phyloP scores from a whole-genome alignment of 768 basidiomycete genomes.

The Chiua virens region DNA sequence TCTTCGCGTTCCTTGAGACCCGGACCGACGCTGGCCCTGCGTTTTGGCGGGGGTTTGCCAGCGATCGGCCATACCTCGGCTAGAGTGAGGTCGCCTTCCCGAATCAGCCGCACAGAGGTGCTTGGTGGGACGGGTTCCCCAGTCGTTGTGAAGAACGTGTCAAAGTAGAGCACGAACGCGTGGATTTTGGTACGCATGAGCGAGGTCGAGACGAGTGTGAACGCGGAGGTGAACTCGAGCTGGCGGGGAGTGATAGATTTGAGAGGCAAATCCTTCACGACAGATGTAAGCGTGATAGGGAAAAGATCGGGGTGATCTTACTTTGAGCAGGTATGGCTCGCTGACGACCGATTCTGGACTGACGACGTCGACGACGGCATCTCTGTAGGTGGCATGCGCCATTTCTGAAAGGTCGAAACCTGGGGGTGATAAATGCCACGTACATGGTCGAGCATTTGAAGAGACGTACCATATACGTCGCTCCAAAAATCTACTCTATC shows the following conservation, averaged over 20 bases:
- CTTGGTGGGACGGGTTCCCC: constrained; percentile 53
- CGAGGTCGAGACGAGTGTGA: constrained; percentile 65
- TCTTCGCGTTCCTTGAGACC: constrained; percentile 41
- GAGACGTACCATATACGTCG: constrained; percentile 77
- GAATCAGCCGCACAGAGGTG: constrained; percentile 53
- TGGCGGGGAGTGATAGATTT: constrained; percentile 61
- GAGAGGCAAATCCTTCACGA: constrained; percentile 86
- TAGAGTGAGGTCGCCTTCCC: constrained; percentile 58
- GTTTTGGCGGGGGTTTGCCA: constrained; percentile 57
- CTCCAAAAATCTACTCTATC: constrained; percentile 90
- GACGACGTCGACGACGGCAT: constrained; percentile 84
- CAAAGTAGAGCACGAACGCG: constrained; percentile 90
- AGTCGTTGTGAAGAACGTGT: constrained; percentile 81
- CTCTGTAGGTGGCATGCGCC: constrained; percentile 70
- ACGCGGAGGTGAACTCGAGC: constrained; percentile 78
- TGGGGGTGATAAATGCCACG: constrained; percentile 25
- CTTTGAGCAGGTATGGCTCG: constrained; percentile 66
- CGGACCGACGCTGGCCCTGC: constrained; percentile 57
- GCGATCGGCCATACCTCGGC: constrained; percentile 83
- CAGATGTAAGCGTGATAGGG: no score
- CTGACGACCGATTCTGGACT: constrained; percentile 64
- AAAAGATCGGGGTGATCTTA: constrained; percentile 28
- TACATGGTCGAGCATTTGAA: background rate
- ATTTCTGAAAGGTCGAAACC: constrained; percentile 90
- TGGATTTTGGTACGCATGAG: constrained; percentile 64